These are phyloP conservation scores for Bombardia bombarda DNA, from an alignment of 495 filamentous ascomycete species.

Conservation along the genomic window DNA sequence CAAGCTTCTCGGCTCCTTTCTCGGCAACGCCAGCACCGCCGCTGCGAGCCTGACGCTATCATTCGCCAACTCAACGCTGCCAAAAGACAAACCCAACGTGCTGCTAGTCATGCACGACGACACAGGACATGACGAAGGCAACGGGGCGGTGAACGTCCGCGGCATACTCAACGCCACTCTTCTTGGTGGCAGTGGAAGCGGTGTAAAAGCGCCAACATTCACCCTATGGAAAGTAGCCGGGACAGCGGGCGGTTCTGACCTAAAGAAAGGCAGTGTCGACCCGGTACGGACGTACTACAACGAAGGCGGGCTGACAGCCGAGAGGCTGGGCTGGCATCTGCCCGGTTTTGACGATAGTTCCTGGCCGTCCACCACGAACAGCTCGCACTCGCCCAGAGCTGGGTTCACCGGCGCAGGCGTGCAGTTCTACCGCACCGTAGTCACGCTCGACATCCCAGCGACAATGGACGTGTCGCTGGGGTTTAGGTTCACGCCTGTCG, in stretches of 20 bases:
- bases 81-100: conserved; percentile 43
- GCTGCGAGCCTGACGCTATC: conserved; percentile 40
- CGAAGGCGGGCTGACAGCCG: conserved; percentile 61
- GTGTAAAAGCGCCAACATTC: conserved; percentile 23
- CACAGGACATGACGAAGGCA: conserved; percentile 59
- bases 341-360: conserved; percentile 45
- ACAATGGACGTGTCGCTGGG: conserved; percentile 57
- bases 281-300: conserved; percentile 56
- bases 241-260: conserved; percentile 60
- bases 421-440: conserved; percentile 51
- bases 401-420: conserved; percentile 50
- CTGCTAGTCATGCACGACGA: conserved; percentile 62
- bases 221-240: conserved; percentile 62
- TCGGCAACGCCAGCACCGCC: conserved; percentile 31
- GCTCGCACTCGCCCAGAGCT: conserved; percentile 35
- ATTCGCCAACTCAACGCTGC: conserved; percentile 37
- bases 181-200: conserved; percentile 9
- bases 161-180: conserved; percentile 57
- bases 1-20: conserved; percentile 46
- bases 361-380: conserved; percentile 1
- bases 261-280: conserved; percentile 51
- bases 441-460: conserved; percentile 48
- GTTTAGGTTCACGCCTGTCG: conserved; percentile 21
- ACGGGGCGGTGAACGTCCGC: conserved; percentile 48
- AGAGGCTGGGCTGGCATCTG: conserved; percentile 62